phyloP scores from a whole-genome alignment of 345 rosid species.

The Populus alba region DNA sequence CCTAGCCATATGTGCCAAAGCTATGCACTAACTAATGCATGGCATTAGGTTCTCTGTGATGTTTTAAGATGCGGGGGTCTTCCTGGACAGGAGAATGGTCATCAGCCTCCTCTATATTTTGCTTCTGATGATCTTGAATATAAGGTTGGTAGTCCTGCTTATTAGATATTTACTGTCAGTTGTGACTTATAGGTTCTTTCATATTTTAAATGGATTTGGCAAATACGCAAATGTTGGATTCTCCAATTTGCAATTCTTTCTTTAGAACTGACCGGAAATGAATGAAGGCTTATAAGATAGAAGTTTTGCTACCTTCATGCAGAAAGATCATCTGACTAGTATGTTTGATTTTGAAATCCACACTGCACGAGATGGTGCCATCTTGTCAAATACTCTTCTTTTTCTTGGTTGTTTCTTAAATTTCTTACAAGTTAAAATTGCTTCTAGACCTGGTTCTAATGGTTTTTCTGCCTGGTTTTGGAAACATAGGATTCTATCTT shows the following conservation, averaged over 20 bases:
- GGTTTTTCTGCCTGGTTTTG: neutral
- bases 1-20: neutral
- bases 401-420: neutral
- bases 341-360: neutral
- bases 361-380: neutral
- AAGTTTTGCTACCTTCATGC: neutral
- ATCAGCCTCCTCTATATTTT: conserved; percentile 41
- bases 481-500: neutral
- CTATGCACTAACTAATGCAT: conserved; percentile 9
- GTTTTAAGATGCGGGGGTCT: conserved; percentile 45
- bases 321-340: neutral
- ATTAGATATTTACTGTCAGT: neutral
- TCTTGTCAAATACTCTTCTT: neutral
- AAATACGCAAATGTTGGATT: neutral
- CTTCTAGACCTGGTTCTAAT: neutral
- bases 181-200: neutral
- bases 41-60: conserved; percentile 41
- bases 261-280: neutral
- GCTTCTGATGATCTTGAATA: conserved; percentile 56
- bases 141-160: conserved; percentile 33
- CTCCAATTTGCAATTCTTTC: neutral
- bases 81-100: conserved; percentile 31
- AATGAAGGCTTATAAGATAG: neutral
- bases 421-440: neutral
- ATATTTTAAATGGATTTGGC: neutral